A percentile compares a stretch with the other conserved stretches of the same genome.
Evolutionary conservation across 441 rosid genomes (phyloP).

Genomic region (Sinapis alba): DNA sequence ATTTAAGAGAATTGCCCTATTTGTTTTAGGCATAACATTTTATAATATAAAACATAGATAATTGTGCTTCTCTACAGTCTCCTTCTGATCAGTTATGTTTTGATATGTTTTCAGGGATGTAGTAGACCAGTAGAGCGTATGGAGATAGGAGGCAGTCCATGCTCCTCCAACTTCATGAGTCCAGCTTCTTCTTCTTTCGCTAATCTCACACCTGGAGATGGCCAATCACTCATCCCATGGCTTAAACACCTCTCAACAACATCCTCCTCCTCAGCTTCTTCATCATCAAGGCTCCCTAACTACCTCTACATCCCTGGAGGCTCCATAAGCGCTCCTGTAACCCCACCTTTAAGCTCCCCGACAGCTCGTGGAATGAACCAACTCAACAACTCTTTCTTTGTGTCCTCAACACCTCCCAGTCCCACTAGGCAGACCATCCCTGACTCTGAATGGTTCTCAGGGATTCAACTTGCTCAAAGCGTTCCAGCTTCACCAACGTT

Average conservation of each 20-base stretch:
- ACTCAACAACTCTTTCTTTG: conserved; percentile 48
- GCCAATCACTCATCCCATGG: conserved; percentile 68
- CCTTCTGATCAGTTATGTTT: not conserved
- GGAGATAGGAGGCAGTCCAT: conserved; percentile 57
- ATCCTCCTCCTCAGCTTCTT: conserved; percentile 66
- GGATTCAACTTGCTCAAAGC: conserved; percentile 58
- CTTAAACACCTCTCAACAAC: conserved; percentile 63
- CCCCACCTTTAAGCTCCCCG: conserved; percentile 77
- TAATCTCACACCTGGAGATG: conserved; percentile 52
- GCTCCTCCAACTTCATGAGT: conserved; percentile 60
- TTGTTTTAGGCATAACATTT: too few relatives aligned
- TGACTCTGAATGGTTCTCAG: conserved; percentile 73
- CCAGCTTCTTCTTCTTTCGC: conserved; percentile 63
- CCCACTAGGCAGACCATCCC: conserved; percentile 62
- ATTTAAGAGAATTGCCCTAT: too few relatives aligned
- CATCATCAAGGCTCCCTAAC: conserved; percentile 59
- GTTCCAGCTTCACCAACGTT: conserved; percentile 70
- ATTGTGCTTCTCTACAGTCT: not conserved
- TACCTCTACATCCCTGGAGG: conserved; percentile 63
- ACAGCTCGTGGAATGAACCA: conserved; percentile 57
- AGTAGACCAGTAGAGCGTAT: conserved; percentile 62
- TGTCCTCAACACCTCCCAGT: conserved; percentile 69
- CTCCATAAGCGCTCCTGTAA: conserved; percentile 79
- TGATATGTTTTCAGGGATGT: conserved; percentile 53
- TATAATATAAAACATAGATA: too few relatives aligned